phyloP scores from a whole-genome alignment of 2,329 filamentous ascomycete species.

The Sporothrix pseudoabietina region DNA sequence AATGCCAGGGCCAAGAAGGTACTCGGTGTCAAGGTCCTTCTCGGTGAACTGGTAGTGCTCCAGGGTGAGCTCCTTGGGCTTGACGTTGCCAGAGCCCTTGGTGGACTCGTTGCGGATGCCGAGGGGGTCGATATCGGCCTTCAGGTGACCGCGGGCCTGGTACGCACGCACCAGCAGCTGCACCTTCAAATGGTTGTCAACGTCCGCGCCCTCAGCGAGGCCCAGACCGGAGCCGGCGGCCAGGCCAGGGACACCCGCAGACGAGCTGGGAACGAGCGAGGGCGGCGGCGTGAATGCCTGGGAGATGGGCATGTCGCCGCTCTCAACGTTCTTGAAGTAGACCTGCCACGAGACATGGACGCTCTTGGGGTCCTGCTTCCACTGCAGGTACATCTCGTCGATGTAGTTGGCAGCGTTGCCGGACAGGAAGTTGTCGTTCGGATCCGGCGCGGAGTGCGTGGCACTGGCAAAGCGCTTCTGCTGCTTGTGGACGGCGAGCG shows the following conservation, averaged over 20 bases:
- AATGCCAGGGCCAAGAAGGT: conserved; percentile 90
- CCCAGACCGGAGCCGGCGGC: conserved; percentile 64
- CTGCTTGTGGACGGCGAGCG: conserved; percentile 45
- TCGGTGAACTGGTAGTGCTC: conserved; percentile 95
- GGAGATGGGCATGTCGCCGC: conserved; percentile 94
- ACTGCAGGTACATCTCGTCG: conserved; percentile 99
- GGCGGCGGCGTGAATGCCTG: conserved; percentile 96
- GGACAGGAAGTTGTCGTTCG: conserved; percentile 94
- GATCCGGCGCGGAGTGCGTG: conserved; percentile 63
- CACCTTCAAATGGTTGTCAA: conserved; percentile 96
- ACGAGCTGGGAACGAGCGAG: conserved; percentile 80
- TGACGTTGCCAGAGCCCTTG: conserved; percentile 79
- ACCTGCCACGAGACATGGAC: conserved; percentile 99
- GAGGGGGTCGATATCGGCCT: conserved; percentile 94
- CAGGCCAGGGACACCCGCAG: conserved; percentile 73
- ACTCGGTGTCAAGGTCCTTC: conserved; percentile 89
- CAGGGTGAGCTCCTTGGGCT: conserved; percentile 88
- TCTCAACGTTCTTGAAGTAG: conserved; percentile 99
- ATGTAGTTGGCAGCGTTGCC: conserved; percentile 98
- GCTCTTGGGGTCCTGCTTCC: conserved; percentile 89
- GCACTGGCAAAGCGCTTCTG: conserved; percentile 59
- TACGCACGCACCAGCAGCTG: conserved; percentile 96
- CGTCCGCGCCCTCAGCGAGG: conserved; percentile 71
- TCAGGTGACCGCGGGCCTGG: conserved; percentile 97
- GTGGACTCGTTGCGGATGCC: conserved; percentile 85